Evolutionary conservation across 768 basidiomycete genomes (phyloP).

Genomic region (Amanita brunnescens): DNA sequence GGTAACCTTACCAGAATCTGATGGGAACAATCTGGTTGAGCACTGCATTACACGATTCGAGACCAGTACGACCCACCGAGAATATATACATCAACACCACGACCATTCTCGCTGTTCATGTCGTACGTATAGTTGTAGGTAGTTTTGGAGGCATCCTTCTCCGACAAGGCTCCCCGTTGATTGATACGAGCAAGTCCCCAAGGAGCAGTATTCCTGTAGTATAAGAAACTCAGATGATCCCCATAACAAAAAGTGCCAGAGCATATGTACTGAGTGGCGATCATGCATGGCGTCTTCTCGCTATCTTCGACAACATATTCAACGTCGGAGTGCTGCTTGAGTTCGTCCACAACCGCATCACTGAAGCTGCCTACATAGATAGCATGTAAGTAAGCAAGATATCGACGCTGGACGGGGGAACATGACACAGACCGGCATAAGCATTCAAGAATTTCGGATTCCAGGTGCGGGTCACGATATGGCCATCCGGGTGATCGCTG

Average conservation of each 20-base stretch:
- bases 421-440: no score
- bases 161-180: conserved; percentile 9
- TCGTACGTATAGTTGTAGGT: conserved; percentile 24
- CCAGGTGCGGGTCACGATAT: no score
- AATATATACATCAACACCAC: conserved; percentile 33
- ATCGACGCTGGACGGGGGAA: no score
- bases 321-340: not conserved
- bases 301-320: not conserved
- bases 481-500: no score
- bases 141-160: conserved; percentile 4
- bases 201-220: conserved; percentile 17
- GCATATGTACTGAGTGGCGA: conserved; percentile 13
- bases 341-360: no score
- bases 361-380: no score
- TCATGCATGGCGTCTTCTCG: conserved; percentile 7
- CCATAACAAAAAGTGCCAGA: no score
- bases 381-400: no score
- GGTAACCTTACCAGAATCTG: conserved; percentile 18
- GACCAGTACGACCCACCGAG: conserved; percentile 21
- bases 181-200: conserved; percentile 21
- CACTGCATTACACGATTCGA: not conserved
- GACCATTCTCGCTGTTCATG: conserved; percentile 16
- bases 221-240: not conserved
- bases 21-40: not conserved
- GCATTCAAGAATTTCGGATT: no score